These are phyloP conservation scores for Polytolypa hystricis DNA, from an alignment of 2,329 filamentous ascomycete species.

Conservation along the genomic window DNA sequence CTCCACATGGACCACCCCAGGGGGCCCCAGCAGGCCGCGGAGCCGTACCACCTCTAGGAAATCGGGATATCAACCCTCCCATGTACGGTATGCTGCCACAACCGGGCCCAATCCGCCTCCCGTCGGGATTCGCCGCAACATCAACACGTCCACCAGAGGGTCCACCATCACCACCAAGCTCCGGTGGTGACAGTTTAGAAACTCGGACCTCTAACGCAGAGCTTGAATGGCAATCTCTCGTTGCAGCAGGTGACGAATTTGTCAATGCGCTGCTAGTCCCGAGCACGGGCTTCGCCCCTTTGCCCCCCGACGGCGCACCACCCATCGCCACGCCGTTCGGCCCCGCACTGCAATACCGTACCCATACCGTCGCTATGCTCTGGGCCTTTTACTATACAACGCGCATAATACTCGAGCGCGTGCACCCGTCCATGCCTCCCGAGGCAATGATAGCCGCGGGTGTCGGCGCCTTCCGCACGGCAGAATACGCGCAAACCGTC, in stretches of 20 bases:
- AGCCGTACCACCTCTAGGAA: slow-evolving; percentile 1
- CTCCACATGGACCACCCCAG: slow-evolving; percentile 7
- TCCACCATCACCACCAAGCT: slow-evolving; percentile 15
- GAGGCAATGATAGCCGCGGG: slow-evolving; percentile 79
- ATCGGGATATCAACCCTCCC: slow-evolving; percentile 19
- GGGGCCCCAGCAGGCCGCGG: slow-evolving; percentile 12
- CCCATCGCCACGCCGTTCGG: slow-evolving; percentile 66
- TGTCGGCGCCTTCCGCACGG: slow-evolving; percentile 62
- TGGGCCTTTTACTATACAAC: slow-evolving; percentile 84
- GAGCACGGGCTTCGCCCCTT: slow-evolving; percentile 63
- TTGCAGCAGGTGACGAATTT: slow-evolving; percentile 31
- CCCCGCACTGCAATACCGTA: slow-evolving; percentile 66
- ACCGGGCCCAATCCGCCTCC: slow-evolving; percentile 31
- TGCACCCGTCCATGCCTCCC: slow-evolving; percentile 83
- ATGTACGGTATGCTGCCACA: slow-evolving; percentile 41
- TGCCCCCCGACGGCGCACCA: slow-evolving; percentile 56
- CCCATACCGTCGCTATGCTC: slow-evolving; percentile 74
- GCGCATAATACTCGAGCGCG: slow-evolving; percentile 67
- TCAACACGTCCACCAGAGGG: slow-evolving; percentile 15
- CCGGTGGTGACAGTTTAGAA: slow-evolving; percentile 50
- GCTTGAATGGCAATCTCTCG: slow-evolving; percentile 57
- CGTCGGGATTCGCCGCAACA: slow-evolving; percentile 44
- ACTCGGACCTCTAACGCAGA: slow-evolving; percentile 57
- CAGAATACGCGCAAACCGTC: slow-evolving; percentile 58
- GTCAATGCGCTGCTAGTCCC: slow-evolving; percentile 41